These are phyloP conservation scores for Penicillium palitans DNA, from an alignment of 2,329 filamentous ascomycete genomes.

Conservation along the genomic window DNA sequence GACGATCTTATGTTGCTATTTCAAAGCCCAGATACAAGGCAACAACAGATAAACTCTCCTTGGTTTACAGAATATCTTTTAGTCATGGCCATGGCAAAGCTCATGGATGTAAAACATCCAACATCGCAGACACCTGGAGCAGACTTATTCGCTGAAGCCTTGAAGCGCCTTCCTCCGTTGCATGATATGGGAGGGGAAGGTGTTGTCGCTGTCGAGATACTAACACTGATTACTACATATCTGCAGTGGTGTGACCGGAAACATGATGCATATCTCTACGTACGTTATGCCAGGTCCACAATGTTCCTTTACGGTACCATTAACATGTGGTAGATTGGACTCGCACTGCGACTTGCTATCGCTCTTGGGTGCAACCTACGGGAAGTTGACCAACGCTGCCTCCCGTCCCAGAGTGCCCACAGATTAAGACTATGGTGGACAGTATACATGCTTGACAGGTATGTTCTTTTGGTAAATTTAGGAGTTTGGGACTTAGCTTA, in stretches of 20 bases:
- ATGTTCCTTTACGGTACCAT: too few species aligned
- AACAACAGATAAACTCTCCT: constrained; percentile 13
- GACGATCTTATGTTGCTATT: constrained; percentile 22
- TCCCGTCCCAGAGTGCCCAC: constrained; percentile 24
- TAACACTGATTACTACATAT: constrained; percentile 22
- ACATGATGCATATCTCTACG: constrained; percentile 25
- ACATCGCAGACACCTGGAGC: constrained; percentile 18
- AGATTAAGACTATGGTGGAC: constrained; percentile 27
- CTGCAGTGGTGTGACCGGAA: constrained; percentile 25
- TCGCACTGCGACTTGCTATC: constrained; percentile 23
- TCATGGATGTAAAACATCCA: constrained; percentile 26
- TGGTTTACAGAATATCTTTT: constrained; percentile 28
- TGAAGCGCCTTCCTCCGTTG: constrained; percentile 18
- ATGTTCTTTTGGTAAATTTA: neutral
- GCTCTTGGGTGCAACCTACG: constrained; percentile 20
- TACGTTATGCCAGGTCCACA: neutral
- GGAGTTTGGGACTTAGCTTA: neutral
- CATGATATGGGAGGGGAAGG: constrained; percentile 20
- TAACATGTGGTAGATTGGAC: constrained; percentile 16
- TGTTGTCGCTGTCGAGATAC: constrained; percentile 19
- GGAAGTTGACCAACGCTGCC: constrained; percentile 18
- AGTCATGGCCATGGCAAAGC: constrained; percentile 28
- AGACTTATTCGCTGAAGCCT: constrained; percentile 20
- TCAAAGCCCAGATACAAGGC: constrained; percentile 10
- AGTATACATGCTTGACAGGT: constrained; percentile 28